A percentile compares a stretch with the other conserved stretches of the same genome.
Conservation (phyloP, 352 stramenopile species). For the Pythium grandisporangium region DNA sequence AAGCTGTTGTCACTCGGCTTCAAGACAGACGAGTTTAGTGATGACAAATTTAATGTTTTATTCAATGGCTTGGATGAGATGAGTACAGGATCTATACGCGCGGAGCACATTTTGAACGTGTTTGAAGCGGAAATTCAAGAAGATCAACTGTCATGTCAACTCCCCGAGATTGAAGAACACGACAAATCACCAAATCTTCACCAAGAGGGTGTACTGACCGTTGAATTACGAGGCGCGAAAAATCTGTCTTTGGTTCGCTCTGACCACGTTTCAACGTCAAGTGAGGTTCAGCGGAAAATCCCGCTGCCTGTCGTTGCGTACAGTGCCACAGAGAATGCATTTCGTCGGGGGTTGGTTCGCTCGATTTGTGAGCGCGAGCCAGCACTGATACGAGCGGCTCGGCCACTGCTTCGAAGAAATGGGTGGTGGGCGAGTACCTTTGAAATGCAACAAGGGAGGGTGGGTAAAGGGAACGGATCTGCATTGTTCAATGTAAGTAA, state of each 20-base stretch:
- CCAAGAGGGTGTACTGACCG: constrained; percentile 53
- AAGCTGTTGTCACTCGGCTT: constrained; percentile 62
- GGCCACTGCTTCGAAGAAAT: constrained; percentile 14
- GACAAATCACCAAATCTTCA: constrained; percentile 55
- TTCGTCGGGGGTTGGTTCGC: constrained; percentile 16
- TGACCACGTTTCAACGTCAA: no score
- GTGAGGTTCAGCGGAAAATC: constrained; percentile 17
- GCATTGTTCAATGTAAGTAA: no score
- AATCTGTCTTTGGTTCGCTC: constrained; percentile 32
- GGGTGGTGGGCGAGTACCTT: no score
- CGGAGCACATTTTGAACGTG: constrained; percentile 39
- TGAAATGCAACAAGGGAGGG: no score
- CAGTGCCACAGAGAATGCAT: constrained; percentile 13
- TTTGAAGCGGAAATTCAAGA: constrained; percentile 69
- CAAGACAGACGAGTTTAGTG: constrained; percentile 51
- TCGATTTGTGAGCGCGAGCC: constrained; percentile 33
- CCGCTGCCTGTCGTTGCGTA: constrained; percentile 25
- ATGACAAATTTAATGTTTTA: constrained; percentile 60
- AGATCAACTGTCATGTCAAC: constrained; percentile 58
- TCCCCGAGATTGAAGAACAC: constrained; percentile 75
- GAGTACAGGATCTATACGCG: constrained; percentile 28
- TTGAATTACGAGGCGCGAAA: constrained; percentile 47
- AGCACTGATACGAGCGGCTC: constrained; percentile 16
- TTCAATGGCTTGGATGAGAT: constrained; percentile 38
- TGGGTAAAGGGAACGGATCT: no score